A percentile compares a stretch with the other conserved stretches of the same genome.
phyloP scores from a whole-genome alignment of 768 basidiomycete species.

The Cystoderma amianthinum region DNA sequence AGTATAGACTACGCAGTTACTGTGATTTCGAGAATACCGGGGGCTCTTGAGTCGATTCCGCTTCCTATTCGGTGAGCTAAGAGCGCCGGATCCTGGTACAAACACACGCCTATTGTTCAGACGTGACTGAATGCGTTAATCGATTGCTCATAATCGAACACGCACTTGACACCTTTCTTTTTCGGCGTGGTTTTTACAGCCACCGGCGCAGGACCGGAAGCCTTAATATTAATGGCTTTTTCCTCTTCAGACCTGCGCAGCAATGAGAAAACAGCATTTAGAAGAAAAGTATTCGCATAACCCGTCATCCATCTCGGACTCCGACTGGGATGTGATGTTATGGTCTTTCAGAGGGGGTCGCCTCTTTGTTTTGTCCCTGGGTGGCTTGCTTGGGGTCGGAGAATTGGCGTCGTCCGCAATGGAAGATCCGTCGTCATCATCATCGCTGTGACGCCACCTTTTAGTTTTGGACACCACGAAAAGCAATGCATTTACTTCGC shows the following conservation, averaged over 20 bases:
- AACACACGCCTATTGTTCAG: neutral
- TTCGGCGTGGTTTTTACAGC: conserved; percentile 15
- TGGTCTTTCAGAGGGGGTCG: conserved; percentile 1
- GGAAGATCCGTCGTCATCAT: conserved; percentile 7
- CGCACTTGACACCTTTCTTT: conserved; percentile 24
- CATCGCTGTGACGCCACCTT: conserved; percentile 4
- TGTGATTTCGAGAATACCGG: neutral
- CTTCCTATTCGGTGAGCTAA: neutral
- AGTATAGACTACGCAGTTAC: too few relatives aligned
- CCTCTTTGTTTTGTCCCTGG: conserved; percentile 8
- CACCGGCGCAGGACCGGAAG: conserved; percentile 6
- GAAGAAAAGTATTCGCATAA: neutral
- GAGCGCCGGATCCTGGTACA: neutral
- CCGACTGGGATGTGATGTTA: conserved; percentile 2
- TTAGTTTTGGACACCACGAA: conserved; percentile 8
- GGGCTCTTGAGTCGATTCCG: neutral
- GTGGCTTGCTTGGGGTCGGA: conserved; percentile 15
- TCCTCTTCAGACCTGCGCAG: neutral
- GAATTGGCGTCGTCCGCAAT: conserved; percentile 11
- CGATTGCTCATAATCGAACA: neutral
- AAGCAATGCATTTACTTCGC: conserved; percentile 7
- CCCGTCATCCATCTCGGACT: conserved; percentile 3
- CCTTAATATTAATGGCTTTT: neutral
- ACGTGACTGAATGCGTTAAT: neutral
- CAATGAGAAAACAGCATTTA: neutral